These are phyloP conservation scores for Apiotrichum porosum DNA, from an alignment of 1,284 basidiomycete species.

Conservation along the genomic window DNA sequence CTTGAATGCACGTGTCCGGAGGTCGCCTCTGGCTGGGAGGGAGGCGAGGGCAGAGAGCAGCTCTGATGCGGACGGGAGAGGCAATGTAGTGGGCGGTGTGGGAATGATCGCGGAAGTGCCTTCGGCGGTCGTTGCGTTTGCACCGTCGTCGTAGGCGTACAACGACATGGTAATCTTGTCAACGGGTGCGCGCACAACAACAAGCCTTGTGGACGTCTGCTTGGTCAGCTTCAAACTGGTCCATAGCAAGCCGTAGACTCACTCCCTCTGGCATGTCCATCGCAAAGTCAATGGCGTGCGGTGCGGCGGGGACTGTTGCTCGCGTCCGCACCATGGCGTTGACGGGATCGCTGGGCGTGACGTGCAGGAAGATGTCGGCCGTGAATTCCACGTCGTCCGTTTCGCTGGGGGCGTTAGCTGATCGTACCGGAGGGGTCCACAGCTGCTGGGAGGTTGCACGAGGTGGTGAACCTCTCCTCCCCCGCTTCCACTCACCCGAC, in stretches of 20 bases:
- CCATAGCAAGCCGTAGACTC: neutral
- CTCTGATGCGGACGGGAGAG: neutral
- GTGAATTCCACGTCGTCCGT: slow-evolving; percentile 5
- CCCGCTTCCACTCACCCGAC: slow-evolving; percentile 7
- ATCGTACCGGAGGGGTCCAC: too few species aligned
- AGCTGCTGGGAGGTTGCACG: neutral
- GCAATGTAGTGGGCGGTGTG: neutral
- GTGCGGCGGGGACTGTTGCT: neutral
- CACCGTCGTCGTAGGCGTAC: slow-evolving; percentile 1
- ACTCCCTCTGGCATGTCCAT: slow-evolving; percentile 11
- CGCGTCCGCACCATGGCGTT: slow-evolving; percentile 10
- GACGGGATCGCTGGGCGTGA: slow-evolving; percentile 3
- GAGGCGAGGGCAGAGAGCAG: slow-evolving; percentile 1
- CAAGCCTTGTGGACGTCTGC: slow-evolving; percentile 11
- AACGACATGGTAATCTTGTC: slow-evolving; percentile 7
- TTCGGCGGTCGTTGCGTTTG: neutral
- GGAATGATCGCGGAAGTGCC: neutral
- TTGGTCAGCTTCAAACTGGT: neutral
- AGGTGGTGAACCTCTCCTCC: neutral
- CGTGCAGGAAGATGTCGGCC: slow-evolving; percentile 11
- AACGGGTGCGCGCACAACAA: slow-evolving; percentile 7
- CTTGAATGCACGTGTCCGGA: neutral
- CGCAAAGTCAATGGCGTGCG: slow-evolving; percentile 7
- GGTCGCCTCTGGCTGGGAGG: neutral
- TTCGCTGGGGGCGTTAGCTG: too few species aligned